A percentile compares a stretch with the other conserved stretches of the same genome.
These are phyloP conservation scores for Amborella trichopoda DNA, from an alignment of 164 flowering plant genomes.

Conservation along the genomic window DNA sequence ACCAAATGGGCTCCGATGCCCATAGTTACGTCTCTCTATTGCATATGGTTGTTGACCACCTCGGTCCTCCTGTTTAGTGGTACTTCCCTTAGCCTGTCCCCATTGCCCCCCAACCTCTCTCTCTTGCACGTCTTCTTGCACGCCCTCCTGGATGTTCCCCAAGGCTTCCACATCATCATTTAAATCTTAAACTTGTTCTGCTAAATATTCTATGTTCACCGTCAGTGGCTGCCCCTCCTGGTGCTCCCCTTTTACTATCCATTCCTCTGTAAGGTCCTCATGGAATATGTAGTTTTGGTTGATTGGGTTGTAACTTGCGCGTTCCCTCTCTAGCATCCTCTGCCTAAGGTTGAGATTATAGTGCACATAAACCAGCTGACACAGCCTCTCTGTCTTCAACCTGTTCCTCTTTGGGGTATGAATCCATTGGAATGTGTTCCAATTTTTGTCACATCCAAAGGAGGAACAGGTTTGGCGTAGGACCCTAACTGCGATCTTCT, in stretches of 20 bases:
- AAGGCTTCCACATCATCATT: too few species aligned
- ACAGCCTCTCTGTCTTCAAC: not conserved
- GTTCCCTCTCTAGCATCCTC: not conserved
- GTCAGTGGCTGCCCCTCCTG: too few species aligned
- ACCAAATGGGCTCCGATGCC: too few species aligned
- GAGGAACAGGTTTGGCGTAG: not conserved
- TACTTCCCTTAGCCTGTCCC: not conserved
- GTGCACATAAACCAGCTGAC: not conserved
- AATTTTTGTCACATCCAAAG: not conserved
- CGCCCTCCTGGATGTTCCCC: too few species aligned
- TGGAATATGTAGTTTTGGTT: not conserved
- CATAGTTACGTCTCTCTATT: too few species aligned
- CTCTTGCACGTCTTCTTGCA: too few species aligned
- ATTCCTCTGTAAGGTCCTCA: not conserved
- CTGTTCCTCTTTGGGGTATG: conserved; percentile 2
- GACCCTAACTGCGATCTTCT: not conserved
- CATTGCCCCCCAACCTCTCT: not conserved
- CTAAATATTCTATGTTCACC: too few species aligned
- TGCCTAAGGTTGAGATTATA: not conserved
- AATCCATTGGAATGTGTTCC: not conserved
- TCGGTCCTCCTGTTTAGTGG: too few species aligned
- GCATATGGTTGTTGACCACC: too few species aligned
- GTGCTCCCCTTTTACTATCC: not conserved
- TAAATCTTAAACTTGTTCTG: too few species aligned
- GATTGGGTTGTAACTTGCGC: not conserved